Base-by-base conservation (phyloP, 805 yeast species). In the Clavispora carvajalis region DNA sequence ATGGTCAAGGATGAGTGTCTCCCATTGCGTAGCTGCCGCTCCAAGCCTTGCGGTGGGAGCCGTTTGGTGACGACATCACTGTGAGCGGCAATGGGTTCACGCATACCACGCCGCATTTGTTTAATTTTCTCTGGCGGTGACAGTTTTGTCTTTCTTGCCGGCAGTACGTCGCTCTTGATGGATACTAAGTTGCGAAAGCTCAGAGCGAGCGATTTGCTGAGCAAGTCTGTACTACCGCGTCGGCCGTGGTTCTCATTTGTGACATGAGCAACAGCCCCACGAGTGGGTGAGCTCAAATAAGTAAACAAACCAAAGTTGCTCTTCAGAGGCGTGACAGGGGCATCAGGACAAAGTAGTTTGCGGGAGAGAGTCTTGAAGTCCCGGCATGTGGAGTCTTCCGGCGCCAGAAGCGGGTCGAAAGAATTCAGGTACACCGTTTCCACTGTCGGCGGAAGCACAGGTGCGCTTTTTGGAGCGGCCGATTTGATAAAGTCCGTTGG, bases 1-100 rank as follows among this genome's bases (percentile, higher is more conserved):
- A 74, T 58, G 5, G 59, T 62, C 39, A 73, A 47, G 5, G 65
- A 60, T 4, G 78, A 70, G 48, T 63, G 71, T 13, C 65, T 53
- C 0, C 73, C 76, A 38, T 58, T 53, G 22, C 47, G 42, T 10
- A 38, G 35, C 23, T 39, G 40, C 15, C 51, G 36, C n/a, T 42
- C 46, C 7, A 51, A 48, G 12, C 45, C 41, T 16, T 54, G 41
- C 6, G 56, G 51, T 1, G 72, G 74, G 22, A 59, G 45, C 35
- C 73, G 43, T 40, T 66, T 64, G 15, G 49, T 36, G 18, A 54
- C 60, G 9, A 37, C 45, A n/a, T 66, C 68, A 37, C 56, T 61
- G 16, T 47, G 50, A 8, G 54, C 47, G 5, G 57, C 38, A 5
- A 69, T 65, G 1, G 61, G 59, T 11, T 46, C 46, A 15, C 41